Evolutionary conservation across 192 early-diverging fungal species (phyloP).

Genomic region (Chytriomyces sp.): DNA sequence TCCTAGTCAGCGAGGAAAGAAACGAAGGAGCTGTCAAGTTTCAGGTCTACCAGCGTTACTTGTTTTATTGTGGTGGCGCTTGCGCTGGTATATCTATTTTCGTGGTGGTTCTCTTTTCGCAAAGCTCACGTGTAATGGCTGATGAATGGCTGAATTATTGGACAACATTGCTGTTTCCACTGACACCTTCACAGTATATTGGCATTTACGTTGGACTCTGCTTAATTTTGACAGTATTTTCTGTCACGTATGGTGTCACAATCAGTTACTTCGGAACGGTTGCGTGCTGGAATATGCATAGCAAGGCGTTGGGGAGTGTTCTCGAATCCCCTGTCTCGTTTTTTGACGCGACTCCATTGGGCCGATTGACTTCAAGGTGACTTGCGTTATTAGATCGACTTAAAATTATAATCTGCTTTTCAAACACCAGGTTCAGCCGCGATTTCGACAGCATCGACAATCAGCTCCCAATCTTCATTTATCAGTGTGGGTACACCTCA

Average conservation of each 20-base stretch:
- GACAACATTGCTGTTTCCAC: constrained; percentile 31
- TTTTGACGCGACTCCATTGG: constrained; percentile 42
- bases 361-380: constrained; percentile 26
- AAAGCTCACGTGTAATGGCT: constrained; percentile 54
- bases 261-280: constrained; percentile 49
- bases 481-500: neutral
- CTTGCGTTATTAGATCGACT: constrained; percentile 17
- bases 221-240: constrained; percentile 30
- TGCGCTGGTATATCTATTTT: constrained; percentile 26
- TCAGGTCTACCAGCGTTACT: neutral
- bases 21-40: constrained; percentile 66
- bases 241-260: constrained; percentile 46
- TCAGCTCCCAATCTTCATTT: neutral
- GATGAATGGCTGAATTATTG: constrained; percentile 61
- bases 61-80: neutral
- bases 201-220: constrained; percentile 26
- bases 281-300: constrained; percentile 23
- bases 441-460: neutral
- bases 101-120: constrained; percentile 44
- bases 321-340: constrained; percentile 28
- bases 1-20: constrained; percentile 76
- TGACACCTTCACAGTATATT: constrained; percentile 19
- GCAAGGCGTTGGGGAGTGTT: constrained; percentile 13
- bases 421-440: neutral
- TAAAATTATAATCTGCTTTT: neutral